Base-by-base conservation (phyloP, 371 early-diverging fungal genomes). In the Aphelidium insulamus region DNA sequence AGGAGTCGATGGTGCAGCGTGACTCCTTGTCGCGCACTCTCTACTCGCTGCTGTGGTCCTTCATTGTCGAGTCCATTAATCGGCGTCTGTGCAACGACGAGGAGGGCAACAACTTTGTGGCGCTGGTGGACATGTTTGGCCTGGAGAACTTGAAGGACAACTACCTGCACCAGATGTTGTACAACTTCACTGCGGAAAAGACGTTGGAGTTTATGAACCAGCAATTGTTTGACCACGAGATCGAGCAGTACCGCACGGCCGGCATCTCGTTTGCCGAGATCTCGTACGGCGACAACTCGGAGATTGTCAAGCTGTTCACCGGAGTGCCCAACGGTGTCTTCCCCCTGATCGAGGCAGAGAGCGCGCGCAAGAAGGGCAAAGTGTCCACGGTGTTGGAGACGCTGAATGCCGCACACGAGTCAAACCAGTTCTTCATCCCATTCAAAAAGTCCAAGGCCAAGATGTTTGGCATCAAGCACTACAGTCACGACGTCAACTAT, bases 131-230 rank as follows among this genome's bases (percentile, higher is more conserved):
- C 33, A 51, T 73, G 11, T 64, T 71, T 30, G 82, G 85, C 7
- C 69, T 72, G 47, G 40, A 49, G 32, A 49, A 62, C 45, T 54
- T 49, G 31, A 46, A 53, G 29, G 51, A 46, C 29, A 72, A 66
- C 46, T 67, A 66, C 1, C 70, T 83, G 45, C 69, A 78, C 38
- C 74, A 83, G 27, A 56, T 88, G 31, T 63, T 80, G 25, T 57
- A 66, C 40, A 87, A 90, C 50, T 90, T 76, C 49, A 66, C 74
- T 11, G 71, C 72, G 32, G 88, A 85, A 49, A 58, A 73, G n/a
- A 49, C 84, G n/a, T 66, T 63, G 26, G 60, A 66, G 29, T 80
- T 81, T 43, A 52, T 72, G 40, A 51, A 66, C 38, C 59, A 71
- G 38, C 70, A 76, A 32, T 54, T 72, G n/a, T 74, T 77, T 46